Conservation (phyloP, 2,329 filamentous ascomycete genomes). For the Onygena corvina region DNA sequence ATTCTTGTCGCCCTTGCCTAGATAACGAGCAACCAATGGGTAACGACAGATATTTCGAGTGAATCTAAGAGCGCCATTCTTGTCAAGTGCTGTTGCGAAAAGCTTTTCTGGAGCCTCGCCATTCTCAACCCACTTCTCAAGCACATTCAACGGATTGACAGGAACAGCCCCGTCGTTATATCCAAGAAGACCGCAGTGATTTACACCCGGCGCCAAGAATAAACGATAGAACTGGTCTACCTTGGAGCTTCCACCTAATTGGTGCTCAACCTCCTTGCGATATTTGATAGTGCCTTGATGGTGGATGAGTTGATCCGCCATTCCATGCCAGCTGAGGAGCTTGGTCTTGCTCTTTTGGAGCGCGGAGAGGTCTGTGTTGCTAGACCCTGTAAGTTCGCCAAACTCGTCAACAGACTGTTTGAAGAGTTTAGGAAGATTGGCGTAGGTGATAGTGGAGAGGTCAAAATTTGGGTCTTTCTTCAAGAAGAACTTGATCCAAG, state of each 20-base stretch:
- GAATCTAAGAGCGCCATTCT: not conserved
- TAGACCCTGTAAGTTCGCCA: not conserved
- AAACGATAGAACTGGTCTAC: not conserved
- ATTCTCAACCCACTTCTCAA: constrained; percentile 4
- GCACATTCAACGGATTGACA: not conserved
- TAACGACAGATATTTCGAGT: constrained; percentile 3
- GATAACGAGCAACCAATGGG: not conserved
- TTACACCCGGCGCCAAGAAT: constrained; percentile 2
- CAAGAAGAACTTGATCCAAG: constrained; percentile 1
- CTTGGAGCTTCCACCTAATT: not conserved
- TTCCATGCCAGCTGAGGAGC: constrained; percentile 1
- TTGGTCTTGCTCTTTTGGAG: not conserved
- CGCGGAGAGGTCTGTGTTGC: not conserved
- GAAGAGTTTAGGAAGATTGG: not conserved
- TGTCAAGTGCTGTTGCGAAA: not conserved
- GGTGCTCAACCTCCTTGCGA: not conserved
- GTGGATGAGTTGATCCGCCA: not conserved
- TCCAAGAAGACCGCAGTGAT: constrained; percentile 6
- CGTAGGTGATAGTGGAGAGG: not conserved
- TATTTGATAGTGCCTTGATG: not conserved
- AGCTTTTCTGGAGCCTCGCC: constrained; percentile 3
- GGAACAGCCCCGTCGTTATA: not conserved
- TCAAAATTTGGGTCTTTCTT: constrained; percentile 4
- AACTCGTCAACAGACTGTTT: not conserved
- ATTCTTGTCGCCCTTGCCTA: not conserved